A percentile compares a stretch with the other conserved stretches of the same genome.
These are phyloP conservation scores for Coemansia sp. DNA, from an alignment of 192 early-diverging fungal genomes.

Conservation along the genomic window DNA sequence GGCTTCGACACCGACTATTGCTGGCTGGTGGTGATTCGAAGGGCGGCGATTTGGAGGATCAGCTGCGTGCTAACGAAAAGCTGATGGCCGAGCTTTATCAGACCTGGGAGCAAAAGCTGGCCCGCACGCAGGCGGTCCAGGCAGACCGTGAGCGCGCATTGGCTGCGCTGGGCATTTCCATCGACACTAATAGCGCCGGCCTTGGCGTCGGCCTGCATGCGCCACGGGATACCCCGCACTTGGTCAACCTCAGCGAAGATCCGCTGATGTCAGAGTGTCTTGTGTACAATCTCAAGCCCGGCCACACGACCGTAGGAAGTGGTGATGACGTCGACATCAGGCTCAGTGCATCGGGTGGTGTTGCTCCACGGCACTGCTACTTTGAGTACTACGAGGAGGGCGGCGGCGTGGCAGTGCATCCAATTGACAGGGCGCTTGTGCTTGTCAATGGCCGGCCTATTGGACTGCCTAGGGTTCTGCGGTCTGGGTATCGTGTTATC, in stretches of 20 bases:
- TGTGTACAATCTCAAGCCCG: conserved; percentile 83
- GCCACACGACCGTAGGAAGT: conserved; percentile 70
- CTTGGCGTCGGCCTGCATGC: conserved; percentile 71
- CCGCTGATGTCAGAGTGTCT: conserved; percentile 89
- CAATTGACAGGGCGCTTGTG: conserved; percentile 61
- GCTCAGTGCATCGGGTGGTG: conserved; percentile 67
- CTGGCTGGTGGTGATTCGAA: conserved; percentile 28
- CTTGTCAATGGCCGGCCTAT: conserved; percentile 83
- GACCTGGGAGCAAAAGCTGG: conserved; percentile 83
- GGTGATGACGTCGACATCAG: conserved; percentile 43
- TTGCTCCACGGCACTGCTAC: conserved; percentile 71
- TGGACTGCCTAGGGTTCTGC: conserved; percentile 58
- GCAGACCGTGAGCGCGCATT: conserved; percentile 72
- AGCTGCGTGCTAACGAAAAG: conserved; percentile 84
- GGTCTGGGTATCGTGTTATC: conserved; percentile 79
- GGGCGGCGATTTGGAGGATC: conserved; percentile 67
- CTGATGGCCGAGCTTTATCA: conserved; percentile 82
- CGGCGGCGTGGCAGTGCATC: conserved; percentile 65
- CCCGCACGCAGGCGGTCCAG: conserved; percentile 73
- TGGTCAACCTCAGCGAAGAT: conserved; percentile 91
- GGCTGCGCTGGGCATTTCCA: conserved; percentile 77
- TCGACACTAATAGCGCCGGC: conserved; percentile 66
- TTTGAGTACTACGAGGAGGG: conserved; percentile 65
- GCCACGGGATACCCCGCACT: conserved; percentile 80
- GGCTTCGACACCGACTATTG: conserved; percentile 64